Conservation (phyloP, 1,284 basidiomycete species). For the Sparassis latifolia region DNA sequence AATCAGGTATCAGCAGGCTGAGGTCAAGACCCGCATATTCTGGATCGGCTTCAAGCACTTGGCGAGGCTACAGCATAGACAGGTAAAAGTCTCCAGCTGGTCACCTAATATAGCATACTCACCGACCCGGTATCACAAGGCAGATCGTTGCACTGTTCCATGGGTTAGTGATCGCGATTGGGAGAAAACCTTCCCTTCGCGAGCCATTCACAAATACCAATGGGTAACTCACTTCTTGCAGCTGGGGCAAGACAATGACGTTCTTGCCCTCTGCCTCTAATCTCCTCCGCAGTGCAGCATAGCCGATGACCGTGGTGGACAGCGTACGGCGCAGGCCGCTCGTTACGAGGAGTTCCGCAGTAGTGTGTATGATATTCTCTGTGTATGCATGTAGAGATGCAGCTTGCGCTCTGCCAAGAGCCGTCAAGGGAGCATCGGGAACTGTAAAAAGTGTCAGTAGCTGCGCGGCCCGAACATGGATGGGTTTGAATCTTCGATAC, state of each 20-base stretch:
- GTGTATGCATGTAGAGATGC: constrained; percentile 23
- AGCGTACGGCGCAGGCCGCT: constrained; percentile 27
- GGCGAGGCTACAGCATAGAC: constrained; percentile 16
- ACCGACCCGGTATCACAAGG: constrained; percentile 28
- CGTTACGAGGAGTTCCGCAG: constrained; percentile 27
- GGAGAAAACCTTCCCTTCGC: not conserved
- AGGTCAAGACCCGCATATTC: constrained; percentile 28
- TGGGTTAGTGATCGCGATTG: not conserved
- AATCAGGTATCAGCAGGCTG: constrained; percentile 24
- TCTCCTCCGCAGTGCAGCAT: constrained; percentile 19
- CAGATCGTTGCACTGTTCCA: constrained; percentile 17
- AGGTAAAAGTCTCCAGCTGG: not conserved
- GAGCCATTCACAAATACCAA: not conserved
- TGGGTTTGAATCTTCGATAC: constrained; percentile 3
- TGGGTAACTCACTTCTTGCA: constrained; percentile 23
- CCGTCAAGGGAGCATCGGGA: constrained; percentile 23
- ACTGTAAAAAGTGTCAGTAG: constrained; percentile 12
- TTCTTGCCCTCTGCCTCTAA: constrained; percentile 24
- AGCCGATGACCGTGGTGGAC: constrained; percentile 27
- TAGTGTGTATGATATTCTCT: constrained; percentile 26
- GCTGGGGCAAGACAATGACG: constrained; percentile 24
- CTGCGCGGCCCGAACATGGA: not conserved
- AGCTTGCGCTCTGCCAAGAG: constrained; percentile 25
- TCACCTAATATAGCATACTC: constrained; percentile 4
- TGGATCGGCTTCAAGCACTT: constrained; percentile 24